phyloP scores from a whole-genome alignment of 2,329 filamentous ascomycete species.

The Trichophaea hybrida region DNA sequence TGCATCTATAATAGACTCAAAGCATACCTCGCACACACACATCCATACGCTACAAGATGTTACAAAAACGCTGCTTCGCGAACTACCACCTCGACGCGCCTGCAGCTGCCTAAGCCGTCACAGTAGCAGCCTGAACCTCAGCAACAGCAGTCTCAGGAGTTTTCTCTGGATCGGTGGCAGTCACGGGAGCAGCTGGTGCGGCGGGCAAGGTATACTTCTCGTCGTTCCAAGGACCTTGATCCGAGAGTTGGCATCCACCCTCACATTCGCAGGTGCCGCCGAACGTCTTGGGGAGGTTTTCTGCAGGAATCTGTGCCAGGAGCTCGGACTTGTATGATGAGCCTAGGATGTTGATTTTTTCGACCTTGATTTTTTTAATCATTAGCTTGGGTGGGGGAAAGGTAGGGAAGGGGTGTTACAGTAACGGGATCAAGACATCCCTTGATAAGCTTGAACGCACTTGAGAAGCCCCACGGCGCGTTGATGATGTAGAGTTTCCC shows the following conservation, averaged over 20 bases:
- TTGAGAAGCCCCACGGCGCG: conserved; percentile 85
- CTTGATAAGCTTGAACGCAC: conserved; percentile 75
- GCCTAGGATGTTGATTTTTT: conserved; percentile 75
- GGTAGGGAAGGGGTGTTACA: conserved; percentile 30
- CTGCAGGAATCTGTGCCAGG: conserved; percentile 65
- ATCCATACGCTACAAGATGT: too few relatives aligned
- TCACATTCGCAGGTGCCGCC: conserved; percentile 71
- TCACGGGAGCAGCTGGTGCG: conserved; percentile 30
- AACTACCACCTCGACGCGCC: too few relatives aligned
- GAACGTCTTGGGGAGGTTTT: conserved; percentile 78
- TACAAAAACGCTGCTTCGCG: too few relatives aligned
- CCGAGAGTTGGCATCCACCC: conserved; percentile 73
- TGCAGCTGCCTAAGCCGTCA: too few relatives aligned
- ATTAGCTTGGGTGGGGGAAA: not conserved
- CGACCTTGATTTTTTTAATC: conserved; percentile 32
- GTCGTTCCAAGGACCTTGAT: conserved; percentile 81
- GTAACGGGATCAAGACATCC: conserved; percentile 94
- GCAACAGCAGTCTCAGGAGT: not conserved
- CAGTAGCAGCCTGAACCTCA: not conserved
- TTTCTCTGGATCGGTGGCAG: not conserved
- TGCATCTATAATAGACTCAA: too few relatives aligned
- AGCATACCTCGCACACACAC: too few relatives aligned
- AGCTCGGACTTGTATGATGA: conserved; percentile 57
- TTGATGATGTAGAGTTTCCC: conserved; percentile 97
- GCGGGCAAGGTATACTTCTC: conserved; percentile 48